phyloP scores from a whole-genome alignment of 129 eudicot species.

The Pseudognaphalium luteoalbum region DNA sequence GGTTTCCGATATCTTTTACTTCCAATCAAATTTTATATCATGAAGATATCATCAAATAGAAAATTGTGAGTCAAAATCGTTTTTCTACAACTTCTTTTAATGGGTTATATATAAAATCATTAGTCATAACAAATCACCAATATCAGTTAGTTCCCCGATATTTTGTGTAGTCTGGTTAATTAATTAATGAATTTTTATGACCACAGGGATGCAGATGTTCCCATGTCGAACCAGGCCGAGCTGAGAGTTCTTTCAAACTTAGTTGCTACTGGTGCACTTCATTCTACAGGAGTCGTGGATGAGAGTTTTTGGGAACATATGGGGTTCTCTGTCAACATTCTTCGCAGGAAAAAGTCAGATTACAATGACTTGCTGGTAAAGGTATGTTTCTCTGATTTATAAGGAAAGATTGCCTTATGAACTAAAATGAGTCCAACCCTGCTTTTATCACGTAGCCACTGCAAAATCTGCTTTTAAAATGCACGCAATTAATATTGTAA shows the following conservation, averaged over 20 bases:
- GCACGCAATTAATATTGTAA: background rate
- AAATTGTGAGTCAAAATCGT: too few species aligned
- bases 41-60: too few species aligned
- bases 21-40: too few species aligned
- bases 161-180: background rate
- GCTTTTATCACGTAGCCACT: background rate
- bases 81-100: too few species aligned
- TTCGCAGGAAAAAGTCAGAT: conserved; percentile 41
- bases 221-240: conserved; percentile 52
- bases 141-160: too few species aligned
- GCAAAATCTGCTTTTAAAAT: background rate
- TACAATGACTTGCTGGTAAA: conserved; percentile 59
- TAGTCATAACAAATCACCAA: too few species aligned
- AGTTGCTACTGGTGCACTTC: conserved; percentile 76
- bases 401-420: too few species aligned
- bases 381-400: conserved; percentile 39
- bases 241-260: conserved; percentile 74
- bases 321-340: conserved; percentile 55
- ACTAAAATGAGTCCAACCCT: too few species aligned
- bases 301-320: conserved; percentile 68
- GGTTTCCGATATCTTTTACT: too few species aligned
- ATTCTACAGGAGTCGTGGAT: conserved; percentile 52
- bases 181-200: conserved; percentile 39
- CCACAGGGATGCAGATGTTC: conserved; percentile 68
- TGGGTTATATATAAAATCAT: too few species aligned